Conservation (phyloP, 2,329 filamentous ascomycete species). For the Stachybotrys elegans region DNA sequence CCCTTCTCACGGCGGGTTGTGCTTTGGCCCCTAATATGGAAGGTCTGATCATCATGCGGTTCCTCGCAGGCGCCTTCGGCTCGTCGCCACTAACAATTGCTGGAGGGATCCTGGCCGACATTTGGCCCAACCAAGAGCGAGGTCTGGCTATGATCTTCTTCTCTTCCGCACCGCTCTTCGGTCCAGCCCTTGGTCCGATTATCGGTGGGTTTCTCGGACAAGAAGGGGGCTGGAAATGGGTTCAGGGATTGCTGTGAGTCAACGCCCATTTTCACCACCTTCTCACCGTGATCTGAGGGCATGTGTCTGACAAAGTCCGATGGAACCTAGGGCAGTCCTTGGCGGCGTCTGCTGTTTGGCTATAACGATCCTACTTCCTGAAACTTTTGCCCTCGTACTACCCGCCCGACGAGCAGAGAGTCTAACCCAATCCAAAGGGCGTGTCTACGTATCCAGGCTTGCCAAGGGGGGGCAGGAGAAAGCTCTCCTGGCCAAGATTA, state of each 20-base stretch:
- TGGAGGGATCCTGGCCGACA: constrained; percentile 52
- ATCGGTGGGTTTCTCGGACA: constrained; percentile 53
- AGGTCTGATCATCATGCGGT: too few species aligned
- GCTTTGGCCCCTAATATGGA: too few species aligned
- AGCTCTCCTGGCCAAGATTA: constrained; percentile 39
- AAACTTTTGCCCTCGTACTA: constrained; percentile 23
- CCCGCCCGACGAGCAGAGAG: constrained; percentile 14
- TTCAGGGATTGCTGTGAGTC: constrained; percentile 10
- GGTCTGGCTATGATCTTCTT: constrained; percentile 51
- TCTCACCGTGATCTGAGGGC: constrained; percentile 35
- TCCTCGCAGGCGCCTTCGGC: constrained; percentile 56
- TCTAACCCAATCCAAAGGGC: constrained; percentile 14
- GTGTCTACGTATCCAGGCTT: constrained; percentile 27
- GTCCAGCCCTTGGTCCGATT: constrained; percentile 36
- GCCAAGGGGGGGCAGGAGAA: constrained; percentile 33
- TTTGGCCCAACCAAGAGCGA: constrained; percentile 44
- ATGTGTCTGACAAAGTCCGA: too few species aligned
- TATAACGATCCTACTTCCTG: too few species aligned
- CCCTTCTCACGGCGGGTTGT: too few species aligned
- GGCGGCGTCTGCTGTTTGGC: too few species aligned
- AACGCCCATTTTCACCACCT: constrained; percentile 36
- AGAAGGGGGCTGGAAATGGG: constrained; percentile 53
- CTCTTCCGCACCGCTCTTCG: constrained; percentile 37
- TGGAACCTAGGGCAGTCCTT: too few species aligned
- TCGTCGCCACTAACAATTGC: constrained; percentile 51